Base-by-base conservation (phyloP, 106 monocot species). In the Acanthochlamys bracteata region DNA sequence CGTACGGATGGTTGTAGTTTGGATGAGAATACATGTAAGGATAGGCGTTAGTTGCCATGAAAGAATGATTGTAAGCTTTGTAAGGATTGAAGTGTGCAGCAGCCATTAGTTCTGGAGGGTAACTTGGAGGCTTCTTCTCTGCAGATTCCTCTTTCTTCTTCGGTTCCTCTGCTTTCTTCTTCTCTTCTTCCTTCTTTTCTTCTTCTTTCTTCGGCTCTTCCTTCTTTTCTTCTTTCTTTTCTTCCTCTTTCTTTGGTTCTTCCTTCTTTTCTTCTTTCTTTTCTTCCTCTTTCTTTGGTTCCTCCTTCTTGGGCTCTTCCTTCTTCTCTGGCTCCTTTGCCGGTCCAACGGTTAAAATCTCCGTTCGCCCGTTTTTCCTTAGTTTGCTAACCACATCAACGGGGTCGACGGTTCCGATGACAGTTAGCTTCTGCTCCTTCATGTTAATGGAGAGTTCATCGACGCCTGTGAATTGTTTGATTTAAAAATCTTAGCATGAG, bases 371-470 rank as follows among this genome's bases (percentile, higher is more conserved):
- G 11, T 63, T n/a, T 26, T 85, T 85, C 25, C 78, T 62, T 40
- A 85, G 49, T 25, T 78, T 85, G 57, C 71, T 66, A 52, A 78
- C 81, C 7, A 85, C 25, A 13, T 72, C 25, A 11, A 85, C 77
- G 0, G 85, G 85, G 20, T 85, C 85, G 0, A 78, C 72, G 9
- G 68, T 39, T 4, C 85, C 85, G 19, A 81, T 64, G 57, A 84
- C 84, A 25, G 84, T 84, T 70, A 84, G 60, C 40, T 80, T 84
- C 41, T 24, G 59, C 47, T 83, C 79, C 45, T 76, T 77, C 86
- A 87, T 83, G 57, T 87, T 70, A 60, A 83, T 74, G 27, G 73
- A 40, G 12, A 87, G 73, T 42, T 79, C 70, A 56, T 87, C 82
- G 61, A 87, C 77, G 58, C 86, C 86, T 87, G 69, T 47, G 17